A percentile compares a stretch with the other conserved stretches of the same genome.
Evolutionary conservation across 805 yeast genomes (phyloP).

Genomic region (Grigorovia humatica): DNA sequence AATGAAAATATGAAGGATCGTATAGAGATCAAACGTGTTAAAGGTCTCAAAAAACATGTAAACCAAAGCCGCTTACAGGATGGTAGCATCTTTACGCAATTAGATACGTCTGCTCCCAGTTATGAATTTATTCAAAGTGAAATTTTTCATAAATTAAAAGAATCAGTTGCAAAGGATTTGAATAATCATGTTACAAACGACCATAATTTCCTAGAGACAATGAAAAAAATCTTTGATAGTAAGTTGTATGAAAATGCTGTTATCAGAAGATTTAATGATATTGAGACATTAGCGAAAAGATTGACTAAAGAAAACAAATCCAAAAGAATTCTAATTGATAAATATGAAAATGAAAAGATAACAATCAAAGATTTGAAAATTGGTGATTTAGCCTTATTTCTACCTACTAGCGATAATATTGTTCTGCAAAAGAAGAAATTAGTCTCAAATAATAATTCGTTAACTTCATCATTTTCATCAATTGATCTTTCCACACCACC

Average conservation of each 20-base stretch:
- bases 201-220: slow-evolving; percentile 6
- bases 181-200: not conserved
- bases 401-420: slow-evolving; percentile 53
- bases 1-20: slow-evolving; percentile 15
- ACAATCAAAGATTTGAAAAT: slow-evolving; percentile 55
- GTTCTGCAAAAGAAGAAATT: slow-evolving; percentile 1
- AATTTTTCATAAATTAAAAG: slow-evolving; percentile 24
- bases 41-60: slow-evolving; percentile 53
- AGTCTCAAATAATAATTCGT: slow-evolving; percentile 18
- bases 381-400: slow-evolving; percentile 73
- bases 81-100: slow-evolving; percentile 18
- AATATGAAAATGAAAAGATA: slow-evolving; percentile 36
- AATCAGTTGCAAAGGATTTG: slow-evolving; percentile 4
- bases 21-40: slow-evolving; percentile 59
- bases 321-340: slow-evolving; percentile 21
- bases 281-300: slow-evolving; percentile 80
- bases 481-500: slow-evolving; percentile 28
- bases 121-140: slow-evolving; percentile 42
- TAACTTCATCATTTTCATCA: slow-evolving; percentile 27
- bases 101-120: slow-evolving; percentile 4
- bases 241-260: slow-evolving; percentile 35
- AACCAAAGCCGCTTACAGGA: slow-evolving; percentile 28
- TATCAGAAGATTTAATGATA: slow-evolving; percentile 73
- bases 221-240: slow-evolving; percentile 21
- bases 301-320: slow-evolving; percentile 50